Evolutionary conservation across 2,329 filamentous ascomycete genomes (phyloP), one percentile per base, ranked within the genome.

Genomic region (Blumeriella jaapii): DNA sequence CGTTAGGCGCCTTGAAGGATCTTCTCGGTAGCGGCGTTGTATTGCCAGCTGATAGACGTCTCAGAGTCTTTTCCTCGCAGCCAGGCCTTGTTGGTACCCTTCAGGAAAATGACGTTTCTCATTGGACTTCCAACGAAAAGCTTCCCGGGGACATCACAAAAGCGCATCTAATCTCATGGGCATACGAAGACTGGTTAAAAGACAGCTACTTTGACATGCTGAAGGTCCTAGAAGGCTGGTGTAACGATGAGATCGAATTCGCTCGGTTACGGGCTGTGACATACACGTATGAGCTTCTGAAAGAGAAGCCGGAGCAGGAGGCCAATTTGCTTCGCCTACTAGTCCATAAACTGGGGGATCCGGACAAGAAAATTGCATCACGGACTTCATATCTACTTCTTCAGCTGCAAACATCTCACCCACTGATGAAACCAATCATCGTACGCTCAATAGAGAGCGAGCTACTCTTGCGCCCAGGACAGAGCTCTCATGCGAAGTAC

Each of bases 291-390:
- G 86, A 89, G 44, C 65, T 98, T 24, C 64, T 98, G 42, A 91
- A 85, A 57, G 87, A 94, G 57, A 98, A 94, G 61, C 89, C 91
- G 0, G 91, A 98, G 59, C 91, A 98, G 55, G 91, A 98, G 59
- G 81, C 89, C 36, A 98, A 98, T 56, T 64, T 98, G 44, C 65
- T 98, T 41, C 78, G 89, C 35, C 65, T 98, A 37, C 63, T 98
- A 39, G 85, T 98, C 48, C 96, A 96, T 65, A 98, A 98, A 60
- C 73, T 98, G 16, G 89, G 93, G 50, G 91, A 98, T 55, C 83
- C 82, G 28, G 85, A 93, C 47, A 86, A 86, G 56, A 98, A 96
- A 60, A 93, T 98, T 51, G 80, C 91, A 1, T 98, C 91, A 3
- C 76, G 87, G 41, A 81, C 89, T 2, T 96, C 91, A 0, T 93